These are phyloP conservation scores for Gonapodya prolifera DNA, from an alignment of 192 early-diverging fungal species.

Conservation along the genomic window DNA sequence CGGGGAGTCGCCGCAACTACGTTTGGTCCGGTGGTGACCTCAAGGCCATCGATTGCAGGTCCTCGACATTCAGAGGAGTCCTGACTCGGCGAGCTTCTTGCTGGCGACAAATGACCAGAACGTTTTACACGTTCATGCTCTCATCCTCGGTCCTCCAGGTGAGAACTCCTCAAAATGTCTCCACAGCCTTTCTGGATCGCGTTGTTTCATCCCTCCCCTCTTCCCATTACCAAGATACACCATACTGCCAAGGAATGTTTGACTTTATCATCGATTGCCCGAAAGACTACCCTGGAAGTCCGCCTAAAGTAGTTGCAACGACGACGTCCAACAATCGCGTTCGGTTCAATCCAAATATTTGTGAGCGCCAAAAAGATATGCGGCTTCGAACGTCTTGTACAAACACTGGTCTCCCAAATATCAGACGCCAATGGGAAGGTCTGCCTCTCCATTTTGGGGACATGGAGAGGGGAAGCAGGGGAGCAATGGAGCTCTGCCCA, in stretches of 20 bases:
- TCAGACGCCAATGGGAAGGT: too few species aligned
- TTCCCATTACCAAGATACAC: too few species aligned
- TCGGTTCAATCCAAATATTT: neutral
- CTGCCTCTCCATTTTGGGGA: neutral
- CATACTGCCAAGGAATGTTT: neutral
- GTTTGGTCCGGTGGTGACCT: neutral
- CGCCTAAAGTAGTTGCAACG: neutral
- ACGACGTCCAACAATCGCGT: neutral
- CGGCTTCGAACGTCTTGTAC: too few species aligned
- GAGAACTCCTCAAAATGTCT: too few species aligned
- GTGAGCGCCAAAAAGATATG: neutral
- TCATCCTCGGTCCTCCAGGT: neutral
- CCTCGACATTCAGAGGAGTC: neutral
- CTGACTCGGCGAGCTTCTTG: neutral
- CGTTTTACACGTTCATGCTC: neutral
- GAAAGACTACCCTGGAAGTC: neutral
- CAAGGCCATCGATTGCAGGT: neutral
- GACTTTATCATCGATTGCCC: neutral
- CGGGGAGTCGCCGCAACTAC: neutral
- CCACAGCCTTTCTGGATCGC: too few species aligned
- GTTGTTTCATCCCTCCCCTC: too few species aligned
- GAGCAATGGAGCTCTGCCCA: neutral
- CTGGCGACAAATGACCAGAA: neutral
- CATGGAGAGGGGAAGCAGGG: neutral
- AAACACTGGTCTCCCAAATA: too few species aligned